Evolutionary conservation across 805 yeast species (phyloP), one percentile per base, ranked within the genome.

Genomic region (Zygoascus ofunaensis): DNA sequence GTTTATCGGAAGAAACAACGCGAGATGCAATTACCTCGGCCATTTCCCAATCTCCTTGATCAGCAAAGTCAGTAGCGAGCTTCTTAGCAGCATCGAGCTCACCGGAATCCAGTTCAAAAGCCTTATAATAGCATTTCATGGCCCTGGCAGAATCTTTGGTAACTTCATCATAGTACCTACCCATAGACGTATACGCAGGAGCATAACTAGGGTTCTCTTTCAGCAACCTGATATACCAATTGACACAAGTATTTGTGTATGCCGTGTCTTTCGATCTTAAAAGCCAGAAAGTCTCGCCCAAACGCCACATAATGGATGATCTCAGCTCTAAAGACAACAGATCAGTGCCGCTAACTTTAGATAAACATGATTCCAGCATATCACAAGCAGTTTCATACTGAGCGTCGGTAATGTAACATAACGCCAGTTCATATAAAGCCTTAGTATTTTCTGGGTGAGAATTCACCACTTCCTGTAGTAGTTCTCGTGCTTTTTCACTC

Each of bases 111-210:
- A 90, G 64, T 55, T 90, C 97, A 58, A 90, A 84, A 0, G 97
- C 96, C 55, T 80, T 85, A 59, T 81, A 78, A 59, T 81, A 90
- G 60, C 96, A 87, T 58, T 86, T 87, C 43, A 79, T 79, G 0
- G 97, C 94, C 39, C 92, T 73, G 0, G 66, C 64, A 22, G 63
- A 58, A 55, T 87, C 95, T 7, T 68, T 62, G 48, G 71, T 79
- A 47, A 72, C 66, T 1, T 73, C 71, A 3, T 73, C 62, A 55
- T 86, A 89, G n/a, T 86, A 68, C 41, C 72, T 60, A 20, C 98
- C 98, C 21, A 92, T 65, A 1, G 87, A 72, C 0, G 96, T 80
- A 58, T 79, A 92, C 0, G 95, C 76, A 1, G 94, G 80, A 0
- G 96, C 89, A 59, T 70, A 76, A 23, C 72, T 76, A 24, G 79